Evolutionary conservation across 495 filamentous ascomycete species (phyloP).

Genomic region (Thermothielavioides terrestris): DNA sequence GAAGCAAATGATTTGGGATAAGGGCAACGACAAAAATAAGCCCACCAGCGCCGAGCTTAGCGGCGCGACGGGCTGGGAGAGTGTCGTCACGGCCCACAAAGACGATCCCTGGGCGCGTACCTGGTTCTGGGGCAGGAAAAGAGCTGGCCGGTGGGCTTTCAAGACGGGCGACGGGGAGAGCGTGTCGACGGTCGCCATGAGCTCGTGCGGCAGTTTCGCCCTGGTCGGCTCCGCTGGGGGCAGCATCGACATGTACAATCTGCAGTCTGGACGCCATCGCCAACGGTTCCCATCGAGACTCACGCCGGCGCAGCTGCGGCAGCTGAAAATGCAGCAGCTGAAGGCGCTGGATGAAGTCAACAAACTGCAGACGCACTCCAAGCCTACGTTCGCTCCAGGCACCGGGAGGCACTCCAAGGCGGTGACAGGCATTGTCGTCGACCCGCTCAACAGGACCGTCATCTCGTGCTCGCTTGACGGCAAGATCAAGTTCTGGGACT

Average conservation of each 20-base stretch:
- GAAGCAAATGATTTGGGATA: constrained; percentile 67
- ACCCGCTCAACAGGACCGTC: constrained; percentile 72
- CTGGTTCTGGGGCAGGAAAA: constrained; percentile 96
- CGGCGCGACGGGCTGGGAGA: constrained; percentile 86
- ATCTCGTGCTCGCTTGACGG: constrained; percentile 85
- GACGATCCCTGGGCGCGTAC: constrained; percentile 78
- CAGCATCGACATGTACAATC: constrained; percentile 85
- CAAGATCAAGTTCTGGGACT: constrained; percentile 98
- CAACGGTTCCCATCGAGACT: constrained; percentile 72
- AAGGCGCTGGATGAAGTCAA: constrained; percentile 39
- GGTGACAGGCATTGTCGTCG: constrained; percentile 77
- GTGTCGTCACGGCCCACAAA: constrained; percentile 87
- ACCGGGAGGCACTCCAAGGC: constrained; percentile 65
- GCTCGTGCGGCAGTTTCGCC: constrained; percentile 87
- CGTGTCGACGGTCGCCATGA: constrained; percentile 82
- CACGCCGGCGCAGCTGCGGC: constrained; percentile 54
- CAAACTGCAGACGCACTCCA: constrained; percentile 35
- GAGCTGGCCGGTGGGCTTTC: constrained; percentile 87
- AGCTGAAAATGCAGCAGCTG: constrained; percentile 49
- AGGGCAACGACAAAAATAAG: constrained; percentile 50
- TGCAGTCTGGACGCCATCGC: constrained; percentile 83
- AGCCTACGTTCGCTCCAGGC: constrained; percentile 35
- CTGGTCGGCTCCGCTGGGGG: constrained; percentile 79
- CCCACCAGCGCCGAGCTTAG: constrained; percentile 50
- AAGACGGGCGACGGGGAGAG: constrained; percentile 74